Evolutionary conservation across 768 basidiomycete genomes (phyloP), one percentile per base, ranked within the genome.

Genomic region (Phaeotremella skinneri): DNA sequence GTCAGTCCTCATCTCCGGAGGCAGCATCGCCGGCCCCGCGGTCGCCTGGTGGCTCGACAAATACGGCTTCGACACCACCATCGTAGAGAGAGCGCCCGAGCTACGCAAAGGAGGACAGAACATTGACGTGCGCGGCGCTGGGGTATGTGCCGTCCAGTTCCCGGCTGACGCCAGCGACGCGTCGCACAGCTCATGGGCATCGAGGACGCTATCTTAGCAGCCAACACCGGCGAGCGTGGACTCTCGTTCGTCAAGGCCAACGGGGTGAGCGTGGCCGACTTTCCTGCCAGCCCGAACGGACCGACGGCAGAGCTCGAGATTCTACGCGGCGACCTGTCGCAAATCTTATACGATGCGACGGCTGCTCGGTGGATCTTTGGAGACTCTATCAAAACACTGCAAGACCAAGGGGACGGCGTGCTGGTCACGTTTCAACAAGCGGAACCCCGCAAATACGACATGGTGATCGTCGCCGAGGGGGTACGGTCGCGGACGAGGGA

Each of bases 281-380:
- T 74, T 48, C 62, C 63, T 0, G 52, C 56, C 21, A 51, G 49
- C 5, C 23, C 43, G 4, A 32, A 55, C 9, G 49, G 53, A 9
- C 42, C 61, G n/a, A 72, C 69, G 1, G 52, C 52, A 29, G 73
- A 76, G 52, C 57, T 45, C 27, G 74, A 76, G 63, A 71, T 76
- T 27, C 55, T 72, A 20, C 52, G 74, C 7, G 73, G 73, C 4
- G 67, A 70, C 53, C 56, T 74, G 6, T 59, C 68, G 4, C 23
- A 62, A 23, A 49, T 76, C 2, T 42, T 76, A 2, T 66, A 61
- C 37, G 55, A 64, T 14, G 60, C 59, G 4, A 59, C 63, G 3
- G 61, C 64, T 30, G 62, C 51, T 30, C n/a, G 13, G 48, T 31
- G 16, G 56, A 58, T 57, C 4, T 73, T 71, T 56, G 68, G 63